Base-by-base conservation (phyloP, 371 early-diverging fungal genomes). In the Syncephalis fuscata region DNA sequence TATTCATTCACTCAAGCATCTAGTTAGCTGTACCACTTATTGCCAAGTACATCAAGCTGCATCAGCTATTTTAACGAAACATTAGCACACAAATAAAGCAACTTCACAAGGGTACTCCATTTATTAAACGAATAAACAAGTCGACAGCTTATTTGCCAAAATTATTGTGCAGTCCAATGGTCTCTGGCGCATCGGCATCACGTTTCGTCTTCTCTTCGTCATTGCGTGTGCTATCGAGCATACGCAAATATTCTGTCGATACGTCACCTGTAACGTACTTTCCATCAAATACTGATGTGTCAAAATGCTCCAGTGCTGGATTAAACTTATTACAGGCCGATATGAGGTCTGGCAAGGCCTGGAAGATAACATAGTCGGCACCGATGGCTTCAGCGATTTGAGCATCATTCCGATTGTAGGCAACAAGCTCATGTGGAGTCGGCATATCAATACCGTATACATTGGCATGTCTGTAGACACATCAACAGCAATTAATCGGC, bases 391-490 rank as follows among this genome's bases (percentile, higher is more conserved):
- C 58, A 2, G 98, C 92, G 26, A 97, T 77, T 51, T 86, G 76
- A 10, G 78, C 82, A 32, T 85, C 87, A 24, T 67, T 73, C 38
- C 80, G 74, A 25, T 72, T 68, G 46, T 76, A 72, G 5, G 94
- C 98, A 17, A 97, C 85, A 39, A 97, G 70, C 59, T 97, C 98
- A 38, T 68, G 59, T 20, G 83, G 75, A 15, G 89, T 83, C 20
- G 98, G 98, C 96, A 97, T 97, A 56, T 97, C 95, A 65, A 97
- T 97, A 54, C 98, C 98, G 58, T 97, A 97, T 16, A 97, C 98
- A 63, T 97, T 97, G 48, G 93, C 94, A 72, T 71, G 86, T 61
- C n/a, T n/a, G n/a, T n/a, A n/a, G n/a, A n/a, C n/a, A n/a, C n/a
- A n/a, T n/a, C n/a, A n/a, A n/a, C n/a, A n/a, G n/a, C n/a, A n/a